Evolutionary conservation across 352 stramenopile genomes (phyloP).

Genomic region (Phytopythium aichiense): DNA sequence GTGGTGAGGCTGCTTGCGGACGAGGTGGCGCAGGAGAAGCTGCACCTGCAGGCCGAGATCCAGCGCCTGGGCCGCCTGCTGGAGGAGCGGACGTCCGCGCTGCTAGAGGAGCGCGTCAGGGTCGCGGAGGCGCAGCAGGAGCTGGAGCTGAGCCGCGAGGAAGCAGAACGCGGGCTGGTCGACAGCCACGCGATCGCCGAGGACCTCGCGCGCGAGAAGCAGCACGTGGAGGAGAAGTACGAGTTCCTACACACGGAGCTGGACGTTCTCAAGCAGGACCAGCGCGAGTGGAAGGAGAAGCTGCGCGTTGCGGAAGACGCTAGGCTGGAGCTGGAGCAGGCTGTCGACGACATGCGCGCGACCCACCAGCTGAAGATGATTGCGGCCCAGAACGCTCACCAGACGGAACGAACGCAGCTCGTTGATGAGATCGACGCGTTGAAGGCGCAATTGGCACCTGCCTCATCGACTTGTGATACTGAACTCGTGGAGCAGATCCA

Average conservation of each 20-base stretch:
- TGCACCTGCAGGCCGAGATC: not conserved
- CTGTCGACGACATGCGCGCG: slow-evolving; percentile 3
- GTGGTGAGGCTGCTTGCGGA: not conserved
- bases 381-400: not conserved
- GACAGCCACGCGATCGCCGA: not conserved
- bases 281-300: not conserved
- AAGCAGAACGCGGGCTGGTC: not conserved
- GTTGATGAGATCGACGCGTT: not conserved
- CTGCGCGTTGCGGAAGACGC: slow-evolving; percentile 24
- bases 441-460: not conserved
- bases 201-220: slow-evolving; percentile 3
- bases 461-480: not conserved
- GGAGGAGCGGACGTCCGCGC: not conserved
- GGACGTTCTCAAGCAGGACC: not conserved
- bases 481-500: slow-evolving; percentile 11
- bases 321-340: slow-evolving; percentile 66
- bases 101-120: not conserved
- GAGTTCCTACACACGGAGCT: slow-evolving; percentile 3
- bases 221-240: slow-evolving; percentile 4
- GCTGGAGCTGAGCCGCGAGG: not conserved
- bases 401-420: not conserved
- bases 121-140: not conserved
- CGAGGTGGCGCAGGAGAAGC: not conserved
- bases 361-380: slow-evolving; percentile 4
- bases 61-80: not conserved